Conservation (phyloP, 306 rosid species). For the Calophaca sinica region DNA sequence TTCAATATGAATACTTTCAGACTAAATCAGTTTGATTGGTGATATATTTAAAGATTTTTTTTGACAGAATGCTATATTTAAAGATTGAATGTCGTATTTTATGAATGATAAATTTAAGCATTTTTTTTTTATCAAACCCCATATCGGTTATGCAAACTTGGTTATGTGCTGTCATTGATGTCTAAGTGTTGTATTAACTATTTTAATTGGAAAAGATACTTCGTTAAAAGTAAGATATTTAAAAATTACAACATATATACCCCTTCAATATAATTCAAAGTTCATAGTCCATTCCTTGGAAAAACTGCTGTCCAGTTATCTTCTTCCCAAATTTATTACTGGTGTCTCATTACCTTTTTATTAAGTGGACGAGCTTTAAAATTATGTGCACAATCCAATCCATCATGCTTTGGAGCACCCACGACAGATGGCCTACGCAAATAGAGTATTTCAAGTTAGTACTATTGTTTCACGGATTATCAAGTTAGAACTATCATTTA, state of each 20-base stretch:
- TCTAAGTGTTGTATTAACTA: neutral
- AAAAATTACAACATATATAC: neutral
- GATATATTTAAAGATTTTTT: neutral
- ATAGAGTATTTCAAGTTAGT: slow-evolving; percentile 44
- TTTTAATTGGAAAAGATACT: slow-evolving; percentile 12
- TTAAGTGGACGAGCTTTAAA: slow-evolving; percentile 85
- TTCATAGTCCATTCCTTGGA: neutral
- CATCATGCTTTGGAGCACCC: slow-evolving; percentile 59
- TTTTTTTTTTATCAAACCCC: neutral
- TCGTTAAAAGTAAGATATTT: slow-evolving; percentile 15
- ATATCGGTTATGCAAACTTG: neutral
- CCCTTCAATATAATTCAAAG: slow-evolving; percentile 29
- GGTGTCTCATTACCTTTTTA: slow-evolving; percentile 69
- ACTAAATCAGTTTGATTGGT: slow-evolving; percentile 2
- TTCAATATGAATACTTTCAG: slow-evolving; percentile 11
- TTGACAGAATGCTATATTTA: neutral
- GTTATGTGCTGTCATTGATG: neutral
- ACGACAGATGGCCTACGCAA: slow-evolving; percentile 65
- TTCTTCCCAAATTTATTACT: neutral
- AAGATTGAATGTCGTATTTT: slow-evolving; percentile 5
- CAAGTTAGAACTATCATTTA: slow-evolving; percentile 37
- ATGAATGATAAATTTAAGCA: slow-evolving; percentile 12
- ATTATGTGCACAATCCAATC: slow-evolving; percentile 50
- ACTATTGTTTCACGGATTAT: slow-evolving; percentile 33
- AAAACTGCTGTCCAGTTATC: slow-evolving; percentile 11